Percentiles rank a stretch among this genome's conserved stretches.
Conservation (phyloP, 371 early-diverging fungal genomes). For the Mucor piriformis region DNA sequence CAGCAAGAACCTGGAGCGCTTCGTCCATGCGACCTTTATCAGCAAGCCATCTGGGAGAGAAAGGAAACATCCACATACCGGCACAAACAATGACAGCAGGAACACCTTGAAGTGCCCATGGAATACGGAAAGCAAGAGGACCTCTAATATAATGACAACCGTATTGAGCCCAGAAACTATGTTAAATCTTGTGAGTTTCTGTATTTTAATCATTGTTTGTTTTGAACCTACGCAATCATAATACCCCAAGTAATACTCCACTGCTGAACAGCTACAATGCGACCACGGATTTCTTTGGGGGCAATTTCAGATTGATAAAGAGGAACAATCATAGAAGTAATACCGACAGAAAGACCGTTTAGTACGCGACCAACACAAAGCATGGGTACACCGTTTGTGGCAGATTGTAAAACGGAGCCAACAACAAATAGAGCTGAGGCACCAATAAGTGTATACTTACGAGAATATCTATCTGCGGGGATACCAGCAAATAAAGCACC, state of each 20-base stretch:
- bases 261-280: slow-evolving; percentile 71
- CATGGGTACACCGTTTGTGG: slow-evolving; percentile 38
- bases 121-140: slow-evolving; percentile 74
- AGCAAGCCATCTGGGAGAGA: slow-evolving; percentile 56
- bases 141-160: slow-evolving; percentile 16
- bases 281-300: slow-evolving; percentile 66
- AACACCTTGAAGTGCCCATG: slow-evolving; percentile 80
- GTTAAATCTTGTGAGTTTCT: neutral
- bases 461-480: slow-evolving; percentile 44
- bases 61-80: slow-evolving; percentile 58
- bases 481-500: slow-evolving; percentile 50
- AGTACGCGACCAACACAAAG: slow-evolving; percentile 43
- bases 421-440: slow-evolving; percentile 38
- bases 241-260: slow-evolving; percentile 76
- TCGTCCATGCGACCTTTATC: slow-evolving; percentile 56
- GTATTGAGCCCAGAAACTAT: slow-evolving; percentile 35
- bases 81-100: slow-evolving; percentile 72
- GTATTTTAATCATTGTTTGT: too few relatives aligned
- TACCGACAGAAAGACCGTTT: slow-evolving; percentile 46
- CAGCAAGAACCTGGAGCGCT: slow-evolving; percentile 55
- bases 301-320: slow-evolving; percentile 66
- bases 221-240: slow-evolving; percentile 42
- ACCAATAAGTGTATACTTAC: slow-evolving; percentile 43
- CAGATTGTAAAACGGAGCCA: slow-evolving; percentile 44
- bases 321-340: slow-evolving; percentile 48